A percentile compares a stretch with the other conserved stretches of the same genome.
phyloP scores from a whole-genome alignment of 2,329 filamentous ascomycete genomes.

The Scedosporium apiospermum region DNA sequence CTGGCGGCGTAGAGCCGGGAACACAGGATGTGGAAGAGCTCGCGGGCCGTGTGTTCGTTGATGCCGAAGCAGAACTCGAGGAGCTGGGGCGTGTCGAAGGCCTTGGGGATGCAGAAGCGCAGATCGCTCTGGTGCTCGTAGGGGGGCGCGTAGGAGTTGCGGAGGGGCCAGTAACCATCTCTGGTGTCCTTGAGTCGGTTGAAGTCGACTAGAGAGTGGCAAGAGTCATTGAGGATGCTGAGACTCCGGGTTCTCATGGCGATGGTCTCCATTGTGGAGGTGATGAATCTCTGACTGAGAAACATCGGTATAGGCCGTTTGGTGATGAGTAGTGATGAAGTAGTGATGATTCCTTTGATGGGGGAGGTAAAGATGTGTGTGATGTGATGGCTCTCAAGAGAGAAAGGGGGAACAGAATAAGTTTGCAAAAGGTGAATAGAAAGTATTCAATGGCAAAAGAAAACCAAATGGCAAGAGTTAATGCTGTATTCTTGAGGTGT shows the following conservation, averaged over 20 bases:
- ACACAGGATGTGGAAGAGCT: neutral
- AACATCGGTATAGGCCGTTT: no score
- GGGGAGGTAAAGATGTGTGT: neutral
- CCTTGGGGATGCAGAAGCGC: neutral
- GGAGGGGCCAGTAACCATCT: neutral
- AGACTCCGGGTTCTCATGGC: neutral
- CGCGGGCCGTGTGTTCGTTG: neutral
- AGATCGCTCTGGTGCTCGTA: neutral
- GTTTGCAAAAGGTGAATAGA: neutral
- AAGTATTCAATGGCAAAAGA: neutral
- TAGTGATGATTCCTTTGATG: no score
- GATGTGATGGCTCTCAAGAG: neutral
- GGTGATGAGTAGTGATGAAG: no score
- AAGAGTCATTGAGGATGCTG: neutral
- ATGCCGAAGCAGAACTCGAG: conserved; percentile 4
- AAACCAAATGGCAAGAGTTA: neutral
- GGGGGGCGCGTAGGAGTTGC: neutral
- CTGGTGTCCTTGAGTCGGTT: neutral
- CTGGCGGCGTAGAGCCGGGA: neutral
- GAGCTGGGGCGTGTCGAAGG: neutral
- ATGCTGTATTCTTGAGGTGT: neutral
- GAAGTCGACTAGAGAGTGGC: neutral
- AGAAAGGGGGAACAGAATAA: neutral
- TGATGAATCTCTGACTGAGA: no score
- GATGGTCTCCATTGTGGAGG: no score